phyloP scores from a whole-genome alignment of 129 eudicot species.

The Flaveria trinervia region DNA sequence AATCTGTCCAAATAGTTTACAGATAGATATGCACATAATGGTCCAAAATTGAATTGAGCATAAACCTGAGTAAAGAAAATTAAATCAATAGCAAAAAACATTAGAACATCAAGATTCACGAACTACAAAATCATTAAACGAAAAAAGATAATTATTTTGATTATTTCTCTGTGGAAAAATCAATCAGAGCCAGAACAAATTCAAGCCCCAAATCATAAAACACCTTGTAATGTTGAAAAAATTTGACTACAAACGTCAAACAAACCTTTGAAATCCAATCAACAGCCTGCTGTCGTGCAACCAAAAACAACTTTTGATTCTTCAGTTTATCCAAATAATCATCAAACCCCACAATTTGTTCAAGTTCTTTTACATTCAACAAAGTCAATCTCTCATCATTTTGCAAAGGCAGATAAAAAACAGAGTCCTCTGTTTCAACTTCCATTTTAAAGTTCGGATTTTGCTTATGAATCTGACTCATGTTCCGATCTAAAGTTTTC shows the following conservation, averaged over 20 bases:
- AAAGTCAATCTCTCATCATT: conserved; percentile 49
- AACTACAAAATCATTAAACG: background rate
- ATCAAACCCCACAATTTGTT: conserved; percentile 51
- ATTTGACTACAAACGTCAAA: background rate
- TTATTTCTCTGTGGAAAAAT: background rate
- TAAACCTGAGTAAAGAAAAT: conserved; percentile 43
- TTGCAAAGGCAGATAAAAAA: conserved; percentile 38
- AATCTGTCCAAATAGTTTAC: conserved; percentile 70
- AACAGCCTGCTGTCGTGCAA: conserved; percentile 56
- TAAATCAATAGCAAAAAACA: background rate
- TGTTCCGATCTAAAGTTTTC: conserved; percentile 29
- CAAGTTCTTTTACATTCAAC: conserved; percentile 46
- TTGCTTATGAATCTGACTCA: conserved; percentile 24
- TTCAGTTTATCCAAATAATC: conserved; percentile 53
- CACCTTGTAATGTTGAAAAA: background rate
- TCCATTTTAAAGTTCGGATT: conserved; percentile 27
- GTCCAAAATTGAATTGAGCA: conserved; percentile 59
- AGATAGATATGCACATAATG: conserved; percentile 57
- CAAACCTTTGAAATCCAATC: conserved; percentile 72
- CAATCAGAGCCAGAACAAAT: background rate
- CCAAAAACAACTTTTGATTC: conserved; percentile 53
- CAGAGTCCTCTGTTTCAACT: conserved; percentile 26
- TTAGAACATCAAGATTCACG: background rate
- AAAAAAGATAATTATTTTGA: background rate
- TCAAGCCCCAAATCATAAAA: background rate